Percentiles rank a stretch among this genome's conserved stretches.
phyloP scores from a whole-genome alignment of 139 green algal genomes.

The Mesotaenium endlicherianum region DNA sequence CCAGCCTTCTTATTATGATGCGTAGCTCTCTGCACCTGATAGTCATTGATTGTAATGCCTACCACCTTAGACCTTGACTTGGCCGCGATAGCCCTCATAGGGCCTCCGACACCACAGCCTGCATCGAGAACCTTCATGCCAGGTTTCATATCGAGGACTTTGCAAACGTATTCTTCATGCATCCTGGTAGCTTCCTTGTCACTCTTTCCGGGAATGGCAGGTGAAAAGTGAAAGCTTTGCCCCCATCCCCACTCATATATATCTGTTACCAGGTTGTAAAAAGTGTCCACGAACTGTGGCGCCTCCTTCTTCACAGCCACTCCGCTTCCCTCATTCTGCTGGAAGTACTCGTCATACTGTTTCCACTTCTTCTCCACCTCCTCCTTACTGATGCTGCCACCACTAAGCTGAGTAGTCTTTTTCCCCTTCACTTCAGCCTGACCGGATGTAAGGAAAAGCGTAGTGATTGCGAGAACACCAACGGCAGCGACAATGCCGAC shows the following conservation, averaged over 20 bases:
- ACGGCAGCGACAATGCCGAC: conserved; percentile 8
- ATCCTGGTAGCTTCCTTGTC: conserved; percentile 67
- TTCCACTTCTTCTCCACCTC: conserved; percentile 51
- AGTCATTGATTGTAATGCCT: conserved; percentile 97
- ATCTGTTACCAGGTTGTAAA: conserved; percentile 69
- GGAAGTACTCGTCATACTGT: conserved; percentile 55
- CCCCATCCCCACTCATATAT: conserved; percentile 99
- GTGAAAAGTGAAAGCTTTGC: conserved; percentile 96
- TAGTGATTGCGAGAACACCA: conserved; percentile 3
- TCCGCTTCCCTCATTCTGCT: conserved; percentile 46
- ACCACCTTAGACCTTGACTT: conserved; percentile 77
- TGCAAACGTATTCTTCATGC: conserved; percentile 80
- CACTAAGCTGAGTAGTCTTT: conserved; percentile 14
- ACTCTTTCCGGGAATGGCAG: conserved; percentile 74
- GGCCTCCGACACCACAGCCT: conserved; percentile 95
- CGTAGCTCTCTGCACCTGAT: conserved; percentile 77
- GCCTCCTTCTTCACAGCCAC: conserved; percentile 34
- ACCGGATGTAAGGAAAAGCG: conserved; percentile 12
- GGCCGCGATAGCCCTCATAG: conserved; percentile 89
- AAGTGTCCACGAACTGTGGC: conserved; percentile 51
- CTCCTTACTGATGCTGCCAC: conserved; percentile 24
- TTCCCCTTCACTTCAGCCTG: conserved; percentile 40
- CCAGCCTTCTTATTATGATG: conserved; percentile 59
- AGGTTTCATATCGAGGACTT: conserved; percentile 64
- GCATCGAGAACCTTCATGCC: conserved; percentile 84